A percentile compares a stretch with the other conserved stretches of the same genome.
Evolutionary conservation across 352 stramenopile genomes (phyloP).

Genomic region (Phytopythium oedochilum): DNA sequence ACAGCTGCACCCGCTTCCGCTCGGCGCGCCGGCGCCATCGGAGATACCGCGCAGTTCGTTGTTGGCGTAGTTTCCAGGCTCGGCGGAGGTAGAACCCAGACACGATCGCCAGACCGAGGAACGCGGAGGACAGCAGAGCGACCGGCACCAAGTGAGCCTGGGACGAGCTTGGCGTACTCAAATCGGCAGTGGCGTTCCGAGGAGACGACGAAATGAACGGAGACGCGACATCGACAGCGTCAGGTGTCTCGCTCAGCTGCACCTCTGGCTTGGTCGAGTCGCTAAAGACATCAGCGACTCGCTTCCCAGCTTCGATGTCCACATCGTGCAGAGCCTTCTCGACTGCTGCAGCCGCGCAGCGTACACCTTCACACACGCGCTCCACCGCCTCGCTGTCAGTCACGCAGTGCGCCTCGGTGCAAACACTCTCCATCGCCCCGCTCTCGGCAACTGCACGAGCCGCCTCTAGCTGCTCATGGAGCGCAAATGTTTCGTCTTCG

Average conservation of each 20-base stretch:
- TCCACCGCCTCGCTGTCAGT: slow-evolving; percentile 4
- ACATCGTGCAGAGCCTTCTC: neutral
- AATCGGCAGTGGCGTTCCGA: neutral
- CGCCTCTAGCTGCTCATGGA: slow-evolving; percentile 1
- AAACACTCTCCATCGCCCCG: slow-evolving; percentile 1
- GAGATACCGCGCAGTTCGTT: slow-evolving; percentile 3
- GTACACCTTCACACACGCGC: neutral
- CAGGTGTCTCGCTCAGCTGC: neutral
- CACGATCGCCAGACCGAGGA: slow-evolving; percentile 19
- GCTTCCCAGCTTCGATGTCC: neutral
- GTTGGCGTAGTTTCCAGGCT: slow-evolving; percentile 12
- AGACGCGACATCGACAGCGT: neutral
- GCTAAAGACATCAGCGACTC: neutral
- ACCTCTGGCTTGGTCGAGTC: neutral
- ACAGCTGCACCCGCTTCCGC: slow-evolving; percentile 2
- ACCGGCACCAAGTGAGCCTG: neutral
- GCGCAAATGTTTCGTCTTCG: slow-evolving; percentile 4
- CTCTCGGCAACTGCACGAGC: slow-evolving; percentile 7
- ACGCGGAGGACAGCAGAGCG: neutral
- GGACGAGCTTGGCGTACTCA: neutral
- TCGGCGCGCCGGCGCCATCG: slow-evolving; percentile 21
- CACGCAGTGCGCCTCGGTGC: slow-evolving; percentile 1
- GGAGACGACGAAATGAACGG: neutral
- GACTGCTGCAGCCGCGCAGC: neutral
- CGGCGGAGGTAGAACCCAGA: slow-evolving; percentile 23